Percentiles rank a stretch among this genome's conserved stretches.
These are phyloP conservation scores for Luvunga scandens DNA, from an alignment of 345 rosid species.

Conservation along the genomic window DNA sequence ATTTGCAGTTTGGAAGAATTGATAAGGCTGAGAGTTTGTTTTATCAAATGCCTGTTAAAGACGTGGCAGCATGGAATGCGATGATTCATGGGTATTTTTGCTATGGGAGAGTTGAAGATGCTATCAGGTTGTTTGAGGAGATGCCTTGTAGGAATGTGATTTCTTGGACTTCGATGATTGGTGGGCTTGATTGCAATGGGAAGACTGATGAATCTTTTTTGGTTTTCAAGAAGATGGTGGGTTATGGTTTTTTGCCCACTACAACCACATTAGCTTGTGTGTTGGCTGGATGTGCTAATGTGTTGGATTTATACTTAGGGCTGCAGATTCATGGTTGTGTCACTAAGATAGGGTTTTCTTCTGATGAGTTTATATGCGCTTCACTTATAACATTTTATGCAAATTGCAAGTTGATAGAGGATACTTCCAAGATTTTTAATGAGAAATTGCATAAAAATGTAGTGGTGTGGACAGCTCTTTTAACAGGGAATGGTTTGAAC, in stretches of 20 bases:
- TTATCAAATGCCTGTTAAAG: conserved; percentile 53
- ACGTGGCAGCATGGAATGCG: conserved; percentile 67
- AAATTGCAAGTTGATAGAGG: conserved; percentile 44
- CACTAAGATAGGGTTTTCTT: conserved; percentile 44
- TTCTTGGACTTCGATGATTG: conserved; percentile 83
- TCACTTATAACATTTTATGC: conserved; percentile 70
- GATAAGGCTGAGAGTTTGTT: conserved; percentile 56
- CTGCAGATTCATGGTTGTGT: conserved; percentile 52
- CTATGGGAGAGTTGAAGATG: conserved; percentile 51
- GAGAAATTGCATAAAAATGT: conserved; percentile 42
- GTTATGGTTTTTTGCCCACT: conserved; percentile 38
- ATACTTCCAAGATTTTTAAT: conserved; percentile 40
- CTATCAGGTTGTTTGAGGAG: conserved; percentile 46
- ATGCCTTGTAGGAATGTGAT: conserved; percentile 65
- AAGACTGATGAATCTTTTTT: conserved; percentile 47
- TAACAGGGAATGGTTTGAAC: conserved; percentile 57
- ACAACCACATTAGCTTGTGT: conserved; percentile 51
- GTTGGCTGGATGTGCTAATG: conserved; percentile 63
- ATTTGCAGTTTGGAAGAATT: conserved; percentile 47
- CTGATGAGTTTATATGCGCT: conserved; percentile 50
- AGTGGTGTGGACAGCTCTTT: conserved; percentile 69
- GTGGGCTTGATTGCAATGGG: conserved; percentile 63
- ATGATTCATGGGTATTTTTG: conserved; percentile 69
- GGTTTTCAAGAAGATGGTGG: conserved; percentile 48
- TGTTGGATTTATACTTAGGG: conserved; percentile 40